Conservation (phyloP, 192 early-diverging fungal genomes). For the Coemansia sp. region DNA sequence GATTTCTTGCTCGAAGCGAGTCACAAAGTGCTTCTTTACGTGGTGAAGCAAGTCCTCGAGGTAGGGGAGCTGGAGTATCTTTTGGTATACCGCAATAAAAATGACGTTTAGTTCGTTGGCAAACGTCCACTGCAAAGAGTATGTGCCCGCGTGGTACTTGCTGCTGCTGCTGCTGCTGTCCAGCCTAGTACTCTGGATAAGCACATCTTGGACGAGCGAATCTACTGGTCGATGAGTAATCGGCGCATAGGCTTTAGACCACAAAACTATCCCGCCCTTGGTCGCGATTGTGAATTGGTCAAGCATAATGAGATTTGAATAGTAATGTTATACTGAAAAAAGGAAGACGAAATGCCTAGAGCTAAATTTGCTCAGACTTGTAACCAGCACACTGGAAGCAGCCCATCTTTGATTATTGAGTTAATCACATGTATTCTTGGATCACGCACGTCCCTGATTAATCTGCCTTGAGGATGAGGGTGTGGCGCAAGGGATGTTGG, state of each 20-base stretch:
- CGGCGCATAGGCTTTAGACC: conserved; percentile 72
- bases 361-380: background rate
- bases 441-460: background rate
- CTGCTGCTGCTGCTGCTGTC: conserved; percentile 62
- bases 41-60: conserved; percentile 79
- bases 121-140: conserved; percentile 78
- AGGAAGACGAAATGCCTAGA: background rate
- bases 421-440: background rate
- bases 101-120: conserved; percentile 81
- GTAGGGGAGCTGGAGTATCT: conserved; percentile 83
- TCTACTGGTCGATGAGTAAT: conserved; percentile 67
- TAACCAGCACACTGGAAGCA: background rate
- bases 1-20: conserved; percentile 56
- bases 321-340: too few species aligned
- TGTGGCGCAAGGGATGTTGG: background rate
- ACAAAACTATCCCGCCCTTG: conserved; percentile 87
- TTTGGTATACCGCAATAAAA: conserved; percentile 87
- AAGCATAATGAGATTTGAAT: conserved; percentile 63
- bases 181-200: conserved; percentile 72
- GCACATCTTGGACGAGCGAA: conserved; percentile 72
- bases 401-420: background rate
- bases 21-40: conserved; percentile 69
- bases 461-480: background rate
- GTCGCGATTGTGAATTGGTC: conserved; percentile 84
- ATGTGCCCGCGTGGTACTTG: conserved; percentile 64